phyloP scores from a whole-genome alignment of 345 rosid species.

The Citrus sp. region DNA sequence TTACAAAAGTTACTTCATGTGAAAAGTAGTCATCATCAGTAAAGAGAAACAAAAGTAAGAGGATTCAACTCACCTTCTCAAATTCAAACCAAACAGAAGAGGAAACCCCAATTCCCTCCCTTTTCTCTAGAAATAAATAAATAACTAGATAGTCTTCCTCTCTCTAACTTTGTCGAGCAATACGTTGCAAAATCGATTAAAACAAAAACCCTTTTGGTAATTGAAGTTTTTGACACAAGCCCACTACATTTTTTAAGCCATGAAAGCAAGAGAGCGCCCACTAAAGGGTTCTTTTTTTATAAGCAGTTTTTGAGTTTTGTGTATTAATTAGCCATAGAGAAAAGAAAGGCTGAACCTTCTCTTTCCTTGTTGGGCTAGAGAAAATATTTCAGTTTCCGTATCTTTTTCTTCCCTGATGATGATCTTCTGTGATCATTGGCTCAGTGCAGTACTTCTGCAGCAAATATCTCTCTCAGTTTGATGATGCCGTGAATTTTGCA shows the following conservation, averaged over 20 bases:
- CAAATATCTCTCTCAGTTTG: not conserved
- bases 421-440: slow-evolving; percentile 24
- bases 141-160: not conserved
- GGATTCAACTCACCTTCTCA: slow-evolving; percentile 26
- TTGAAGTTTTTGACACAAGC: not conserved
- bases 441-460: slow-evolving; percentile 23
- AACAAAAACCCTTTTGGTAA: slow-evolving; percentile 5
- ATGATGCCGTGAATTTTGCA: not conserved
- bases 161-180: slow-evolving; percentile 35
- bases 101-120: slow-evolving; percentile 13
- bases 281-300: slow-evolving; percentile 9
- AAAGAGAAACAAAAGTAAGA: not conserved
- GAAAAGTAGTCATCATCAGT: slow-evolving; percentile 3
- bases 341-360: slow-evolving; percentile 27
- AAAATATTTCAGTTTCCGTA: slow-evolving; percentile 31
- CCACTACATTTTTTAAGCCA: not conserved
- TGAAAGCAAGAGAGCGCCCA: slow-evolving; percentile 5
- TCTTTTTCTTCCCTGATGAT: not conserved
- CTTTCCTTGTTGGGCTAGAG: slow-evolving; percentile 23
- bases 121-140: slow-evolving; percentile 1
- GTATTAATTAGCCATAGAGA: slow-evolving; percentile 8
- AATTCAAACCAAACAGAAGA: slow-evolving; percentile 19
- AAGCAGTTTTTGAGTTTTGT: slow-evolving; percentile 1
- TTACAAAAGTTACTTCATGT: not conserved
- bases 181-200: slow-evolving; percentile 18